Conservation (phyloP, 2,329 filamentous ascomycete species). For the Magnaporthiopsis rhizophila region DNA sequence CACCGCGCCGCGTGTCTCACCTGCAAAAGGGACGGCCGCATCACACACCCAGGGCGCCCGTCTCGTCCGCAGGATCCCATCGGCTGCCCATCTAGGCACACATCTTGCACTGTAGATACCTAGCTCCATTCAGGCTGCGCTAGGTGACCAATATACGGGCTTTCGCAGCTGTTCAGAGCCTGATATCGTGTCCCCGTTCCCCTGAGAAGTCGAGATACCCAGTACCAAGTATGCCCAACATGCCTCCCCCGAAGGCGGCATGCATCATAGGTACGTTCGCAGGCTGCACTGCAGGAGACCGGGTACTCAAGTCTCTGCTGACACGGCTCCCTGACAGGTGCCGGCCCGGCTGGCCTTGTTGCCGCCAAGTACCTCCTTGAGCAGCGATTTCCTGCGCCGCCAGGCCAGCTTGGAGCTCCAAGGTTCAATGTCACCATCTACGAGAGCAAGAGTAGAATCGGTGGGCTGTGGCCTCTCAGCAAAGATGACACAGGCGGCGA, state of each 20-base stretch:
- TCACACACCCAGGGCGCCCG: too few species aligned
- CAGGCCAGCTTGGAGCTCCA: conserved; percentile 17
- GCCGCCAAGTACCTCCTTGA: conserved; percentile 66
- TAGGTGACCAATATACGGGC: too few species aligned
- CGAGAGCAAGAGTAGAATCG: conserved; percentile 57
- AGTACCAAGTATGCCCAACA: neutral
- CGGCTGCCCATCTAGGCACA: too few species aligned
- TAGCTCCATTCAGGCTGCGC: too few species aligned
- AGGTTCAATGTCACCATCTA: conserved; percentile 62
- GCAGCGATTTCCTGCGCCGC: conserved; percentile 39
- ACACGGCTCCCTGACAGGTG: conserved; percentile 36
- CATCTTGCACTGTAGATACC: too few species aligned
- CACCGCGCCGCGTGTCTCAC: too few species aligned
- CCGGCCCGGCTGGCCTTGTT: conserved; percentile 60
- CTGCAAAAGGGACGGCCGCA: too few species aligned
- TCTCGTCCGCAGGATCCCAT: too few species aligned
- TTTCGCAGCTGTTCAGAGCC: too few species aligned
- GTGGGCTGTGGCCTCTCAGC: conserved; percentile 66
- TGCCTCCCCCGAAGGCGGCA: neutral
- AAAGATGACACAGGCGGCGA: conserved; percentile 40
- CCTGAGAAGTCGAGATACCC: too few species aligned
- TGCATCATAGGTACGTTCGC: neutral
- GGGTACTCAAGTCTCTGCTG: conserved; percentile 7
- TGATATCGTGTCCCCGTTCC: too few species aligned
- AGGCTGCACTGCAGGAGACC: rapidly evolving